A percentile compares a stretch with the other conserved stretches of the same genome.
Evolutionary conservation across 768 basidiomycete species (phyloP).

Genomic region (Paxillus ammoniavirescens): DNA sequence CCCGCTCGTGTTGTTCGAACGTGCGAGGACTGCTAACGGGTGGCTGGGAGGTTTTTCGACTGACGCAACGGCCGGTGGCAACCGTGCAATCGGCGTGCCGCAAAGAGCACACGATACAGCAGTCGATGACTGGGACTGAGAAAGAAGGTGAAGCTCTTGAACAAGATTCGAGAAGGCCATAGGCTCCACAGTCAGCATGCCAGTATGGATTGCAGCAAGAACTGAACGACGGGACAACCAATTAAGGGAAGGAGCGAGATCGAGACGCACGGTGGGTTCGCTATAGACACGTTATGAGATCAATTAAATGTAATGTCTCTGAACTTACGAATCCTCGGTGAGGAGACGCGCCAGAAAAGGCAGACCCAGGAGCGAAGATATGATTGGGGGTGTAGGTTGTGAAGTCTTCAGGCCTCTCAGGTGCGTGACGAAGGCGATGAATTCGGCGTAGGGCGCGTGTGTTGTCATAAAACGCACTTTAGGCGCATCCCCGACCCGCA

Average conservation of each 20-base stretch:
- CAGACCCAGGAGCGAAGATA: slow-evolving; percentile 71
- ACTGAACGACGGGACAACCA: slow-evolving; percentile 91
- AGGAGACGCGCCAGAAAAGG: slow-evolving; percentile 77
- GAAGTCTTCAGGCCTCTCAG: slow-evolving; percentile 65
- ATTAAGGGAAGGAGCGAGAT: slow-evolving; percentile 90
- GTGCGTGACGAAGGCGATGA: slow-evolving; percentile 72
- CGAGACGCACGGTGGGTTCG: slow-evolving; percentile 89
- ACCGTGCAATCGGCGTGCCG: slow-evolving; percentile 53
- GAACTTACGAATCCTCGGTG: slow-evolving; percentile 81
- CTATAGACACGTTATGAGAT: slow-evolving; percentile 31
- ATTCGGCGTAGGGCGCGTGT: slow-evolving; percentile 81
- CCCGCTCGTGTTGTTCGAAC: slow-evolving; percentile 45
- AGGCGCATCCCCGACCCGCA: slow-evolving; percentile 26
- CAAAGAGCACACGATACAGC: slow-evolving; percentile 77
- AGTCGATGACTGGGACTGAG: slow-evolving; percentile 43
- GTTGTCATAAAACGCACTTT: slow-evolving; percentile 54
- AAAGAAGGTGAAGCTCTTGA: slow-evolving; percentile 46
- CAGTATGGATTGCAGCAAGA: slow-evolving; percentile 78
- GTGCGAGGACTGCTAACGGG: slow-evolving; percentile 28
- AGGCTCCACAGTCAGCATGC: slow-evolving; percentile 88
- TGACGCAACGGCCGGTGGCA: slow-evolving; percentile 29
- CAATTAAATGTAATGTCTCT: not conserved
- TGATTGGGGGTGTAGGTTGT: slow-evolving; percentile 58
- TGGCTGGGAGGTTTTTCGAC: slow-evolving; percentile 30
- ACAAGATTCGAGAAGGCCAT: slow-evolving; percentile 61